A percentile compares a stretch with the other conserved stretches of the same genome.
phyloP scores from a whole-genome alignment of 116 monocot genomes.

The Phalaenopsis hybrid region DNA sequence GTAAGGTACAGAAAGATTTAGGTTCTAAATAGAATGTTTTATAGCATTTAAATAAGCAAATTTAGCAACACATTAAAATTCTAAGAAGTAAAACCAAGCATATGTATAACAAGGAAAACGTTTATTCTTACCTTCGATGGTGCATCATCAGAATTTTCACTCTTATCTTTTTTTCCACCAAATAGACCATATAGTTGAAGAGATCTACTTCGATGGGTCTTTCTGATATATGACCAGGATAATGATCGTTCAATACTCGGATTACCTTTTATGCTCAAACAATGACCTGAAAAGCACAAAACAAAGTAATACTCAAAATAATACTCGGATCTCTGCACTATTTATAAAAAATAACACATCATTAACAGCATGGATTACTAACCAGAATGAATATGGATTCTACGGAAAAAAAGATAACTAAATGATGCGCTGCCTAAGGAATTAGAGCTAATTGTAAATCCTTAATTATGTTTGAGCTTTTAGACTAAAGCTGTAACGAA shows the following conservation, averaged over 20 bases:
- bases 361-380: neutral
- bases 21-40: neutral
- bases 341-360: neutral
- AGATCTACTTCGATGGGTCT: slow-evolving; percentile 22
- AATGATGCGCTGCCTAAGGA: neutral
- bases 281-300: slow-evolving; percentile 26
- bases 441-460: neutral
- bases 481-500: neutral
- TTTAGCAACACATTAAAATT: neutral
- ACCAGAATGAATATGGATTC: neutral
- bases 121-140: slow-evolving; percentile 57
- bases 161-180: slow-evolving; percentile 90
- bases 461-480: neutral
- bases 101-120: neutral
- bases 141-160: slow-evolving; percentile 51
- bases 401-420: neutral
- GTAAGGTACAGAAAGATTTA: neutral
- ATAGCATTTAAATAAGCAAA: neutral
- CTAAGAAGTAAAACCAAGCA: neutral
- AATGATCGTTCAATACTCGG: slow-evolving; percentile 18
- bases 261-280: slow-evolving; percentile 9
- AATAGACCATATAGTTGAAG: slow-evolving; percentile 64
- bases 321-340: neutral
- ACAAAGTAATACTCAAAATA: slow-evolving; percentile 1
- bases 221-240: slow-evolving; percentile 31